Base-by-base conservation (phyloP, 2,329 filamentous ascomycete genomes). In the Dendryphion nanum region DNA sequence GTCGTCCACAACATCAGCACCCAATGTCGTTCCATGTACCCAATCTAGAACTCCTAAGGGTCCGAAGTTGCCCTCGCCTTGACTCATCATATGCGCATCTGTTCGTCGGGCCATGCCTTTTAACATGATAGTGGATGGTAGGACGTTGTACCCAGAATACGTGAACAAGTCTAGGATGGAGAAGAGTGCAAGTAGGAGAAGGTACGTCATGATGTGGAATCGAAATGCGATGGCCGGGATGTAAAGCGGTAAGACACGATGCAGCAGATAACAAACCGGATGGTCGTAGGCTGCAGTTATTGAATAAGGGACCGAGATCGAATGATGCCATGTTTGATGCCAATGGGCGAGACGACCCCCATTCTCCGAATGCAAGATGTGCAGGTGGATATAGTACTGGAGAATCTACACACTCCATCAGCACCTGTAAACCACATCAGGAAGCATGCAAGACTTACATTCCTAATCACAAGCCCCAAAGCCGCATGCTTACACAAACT, bases 301-400 rank as follows among this genome's bases (percentile, higher is more conserved):
- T 18, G 81, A 77, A 62, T 79, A 85, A 0, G 82, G 78, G 2
- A 77, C 71, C 17, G 61, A 60, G 40, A 77, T 68, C 33, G 71
- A 64, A 66, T 87, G 81, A 40, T 81, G 78, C 79, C 79, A 82
- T 21, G 55, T 51, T 15, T 64, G 44, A 51, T 83, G 79, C 56
- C 66, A 55, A 14, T 49, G 34, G 12, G 60, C 60, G 5, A 66
- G 41, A 19, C 41, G 53, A 13, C 56, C 52, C 24, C 54, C 51
- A 13, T 32, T 45, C 0, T 61, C 50, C 0, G 57, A 64, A 66
- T 95, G 89, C 6, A 95, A 75, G 18, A 84, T 42, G 55, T 78
- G 77, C 35, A 85, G 82, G 67, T 95, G 89, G 49, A 88, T 74
- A 51, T 81, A 76, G 62, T 94, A 95, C 40, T 82, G 78, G 8